Base-by-base conservation (phyloP, 2,329 filamentous ascomycete species). In the Sporothrix protearum region DNA sequence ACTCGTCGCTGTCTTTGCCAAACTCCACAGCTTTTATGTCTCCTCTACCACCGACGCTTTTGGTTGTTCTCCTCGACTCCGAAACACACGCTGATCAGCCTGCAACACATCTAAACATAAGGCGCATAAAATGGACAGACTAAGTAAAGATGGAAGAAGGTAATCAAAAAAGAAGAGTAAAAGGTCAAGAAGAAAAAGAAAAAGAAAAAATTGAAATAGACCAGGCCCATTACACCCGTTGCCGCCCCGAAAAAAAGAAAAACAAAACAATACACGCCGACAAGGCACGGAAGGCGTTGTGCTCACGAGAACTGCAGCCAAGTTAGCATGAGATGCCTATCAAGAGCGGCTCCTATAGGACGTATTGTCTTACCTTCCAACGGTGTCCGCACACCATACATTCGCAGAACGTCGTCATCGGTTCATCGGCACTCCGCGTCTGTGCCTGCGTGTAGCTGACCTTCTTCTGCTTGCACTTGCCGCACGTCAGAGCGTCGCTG, bases 361-460 rank as follows among this genome's bases (percentile, higher is more conserved):
- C 42, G 19, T 14, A n/a, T 16, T 10, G 8, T 53, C 85, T 79
- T 83, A 90, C 89, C 87, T 92, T 92, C 89, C 89, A 92, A 71
- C 89, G 85, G 78, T 92, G 86, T 64, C 89, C 89, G 77, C 89
- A 92, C 74, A 87, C 84, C 78, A 88, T 88, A 78, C 89, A 92
- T 79, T 91, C 88, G 82, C 89, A 92, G 80, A 92, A 92, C 47
- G 89, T 92, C 73, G 89, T 92, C 89, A 92, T 92, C 76, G 95
- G 95, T 83, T 98, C 96, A 87, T 99, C 96, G 75, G 96, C 96
- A 83, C 89, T 92, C 75, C 96, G 88, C 19, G 96, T 99, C 85
- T 99, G 96, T 4, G 96, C 96, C 83, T 99, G 96, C 66, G 89
- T 93, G 82, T 99, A 99, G 81, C 91, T 94, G 79, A 98, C 96